Base-by-base conservation (phyloP, 768 basidiomycete species). In the Rhizopogon vesiculosus region DNA sequence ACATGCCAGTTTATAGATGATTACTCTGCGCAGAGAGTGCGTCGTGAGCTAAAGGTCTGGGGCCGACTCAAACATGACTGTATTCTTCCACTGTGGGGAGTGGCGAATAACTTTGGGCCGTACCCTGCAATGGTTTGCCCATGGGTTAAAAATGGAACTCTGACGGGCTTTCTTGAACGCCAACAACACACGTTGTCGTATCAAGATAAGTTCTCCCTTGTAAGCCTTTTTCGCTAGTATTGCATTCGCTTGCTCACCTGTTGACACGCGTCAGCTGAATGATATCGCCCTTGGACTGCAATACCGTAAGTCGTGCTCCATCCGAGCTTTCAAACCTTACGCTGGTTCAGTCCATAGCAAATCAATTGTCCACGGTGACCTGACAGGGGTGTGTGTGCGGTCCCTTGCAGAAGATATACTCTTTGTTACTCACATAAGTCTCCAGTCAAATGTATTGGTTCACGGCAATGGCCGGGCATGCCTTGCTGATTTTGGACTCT, bases 361-460 rank as follows among this genome's bases (percentile, higher is more conserved):
- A 31, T 31, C 31, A 31, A 31, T 31, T 31, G 25, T 55, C 15
- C 54, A 55, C 15, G 54, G 54, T 25, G 54, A 55, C 35, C 44
- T 55, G 12, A 55, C 54, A 35, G 54, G 54, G 19, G 54, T 55
- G 35, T 12, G 35, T 12, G 54, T n/a, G 4, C 33, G 7, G 13
- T 25, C 6, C 10, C 28, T n/a, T 4, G 7, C 41, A 18, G 8
- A 7, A 22, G 33, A 5, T 25, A 15, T 8, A 40, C 38, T 39
- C 6, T 19, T 16, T 3, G 15, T 45, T 22, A 28, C 22, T 48
- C 22, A 50, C 15, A 3, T 19, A 38, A 22, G 10, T 19, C 28
- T 31, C 29, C 25, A 56, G 46, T 39, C 42, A 4, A 56, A 56
- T 19, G 33, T 51, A 5, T 68, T 78, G n/a, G 71, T 79, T 43